Conservation (phyloP, 768 basidiomycete species). For the Hemileccinum impolitum region DNA sequence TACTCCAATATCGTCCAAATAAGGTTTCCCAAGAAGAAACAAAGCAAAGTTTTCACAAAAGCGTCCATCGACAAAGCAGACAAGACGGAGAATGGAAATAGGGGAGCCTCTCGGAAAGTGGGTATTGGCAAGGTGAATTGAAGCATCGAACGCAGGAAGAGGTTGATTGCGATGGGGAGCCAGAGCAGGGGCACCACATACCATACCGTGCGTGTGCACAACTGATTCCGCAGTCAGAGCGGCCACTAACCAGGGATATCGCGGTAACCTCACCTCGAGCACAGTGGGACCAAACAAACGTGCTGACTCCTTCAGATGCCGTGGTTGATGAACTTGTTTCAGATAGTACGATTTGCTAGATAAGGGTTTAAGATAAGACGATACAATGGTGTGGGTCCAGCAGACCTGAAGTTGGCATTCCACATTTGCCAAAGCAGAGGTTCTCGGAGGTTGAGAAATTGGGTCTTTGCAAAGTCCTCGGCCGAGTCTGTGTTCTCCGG, state of each 20-base stretch:
- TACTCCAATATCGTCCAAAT: slow-evolving; percentile 97
- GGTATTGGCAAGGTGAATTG: slow-evolving; percentile 77
- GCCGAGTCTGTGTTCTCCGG: slow-evolving; percentile 84
- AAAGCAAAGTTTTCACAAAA: slow-evolving; percentile 52
- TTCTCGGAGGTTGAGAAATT: slow-evolving; percentile 86
- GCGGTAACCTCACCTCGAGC: slow-evolving; percentile 60
- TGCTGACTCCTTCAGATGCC: slow-evolving; percentile 80
- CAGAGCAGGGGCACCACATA: slow-evolving; percentile 90
- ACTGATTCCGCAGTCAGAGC: slow-evolving; percentile 35
- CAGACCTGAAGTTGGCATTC: slow-evolving; percentile 78
- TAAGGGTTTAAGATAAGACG: neutral
- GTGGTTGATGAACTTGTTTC: slow-evolving; percentile 94
- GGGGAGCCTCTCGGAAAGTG: slow-evolving; percentile 54
- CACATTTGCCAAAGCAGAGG: slow-evolving; percentile 87
- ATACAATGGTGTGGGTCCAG: neutral
- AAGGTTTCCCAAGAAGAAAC: slow-evolving; percentile 82
- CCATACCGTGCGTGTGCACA: slow-evolving; percentile 87
- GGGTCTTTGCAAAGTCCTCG: slow-evolving; percentile 82
- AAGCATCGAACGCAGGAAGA: slow-evolving; percentile 76
- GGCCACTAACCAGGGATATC: neutral
- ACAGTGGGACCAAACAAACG: slow-evolving; percentile 80
- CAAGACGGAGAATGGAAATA: slow-evolving; percentile 50
- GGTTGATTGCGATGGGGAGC: slow-evolving; percentile 79
- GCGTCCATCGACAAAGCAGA: slow-evolving; percentile 47
- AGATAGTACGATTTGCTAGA: slow-evolving; percentile 91